These are phyloP conservation scores for Scopulariopsis brevicaulis DNA, from an alignment of 2,329 filamentous ascomycete genomes.

Conservation along the genomic window DNA sequence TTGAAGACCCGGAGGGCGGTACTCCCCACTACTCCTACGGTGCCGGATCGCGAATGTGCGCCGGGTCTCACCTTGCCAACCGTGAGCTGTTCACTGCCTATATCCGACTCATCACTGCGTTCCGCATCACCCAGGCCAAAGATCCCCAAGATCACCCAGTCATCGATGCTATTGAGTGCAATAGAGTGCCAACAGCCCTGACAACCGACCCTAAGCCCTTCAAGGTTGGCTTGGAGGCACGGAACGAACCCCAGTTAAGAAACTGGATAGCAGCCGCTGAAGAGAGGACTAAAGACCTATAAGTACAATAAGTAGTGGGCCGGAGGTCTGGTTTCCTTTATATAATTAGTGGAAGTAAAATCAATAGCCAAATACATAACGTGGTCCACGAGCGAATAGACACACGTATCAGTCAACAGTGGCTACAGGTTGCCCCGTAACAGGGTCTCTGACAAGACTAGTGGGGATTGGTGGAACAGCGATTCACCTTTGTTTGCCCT, in stretches of 20 bases:
- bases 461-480: too few species aligned
- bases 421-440: too few species aligned
- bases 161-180: slow-evolving; percentile 46
- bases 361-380: too few species aligned
- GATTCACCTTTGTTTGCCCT: too few species aligned
- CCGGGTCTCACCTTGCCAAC: slow-evolving; percentile 51
- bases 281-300: slow-evolving; percentile 35
- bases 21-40: slow-evolving; percentile 53
- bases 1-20: slow-evolving; percentile 41
- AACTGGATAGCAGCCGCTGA: slow-evolving; percentile 42
- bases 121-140: slow-evolving; percentile 37
- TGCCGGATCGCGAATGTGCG: slow-evolving; percentile 52
- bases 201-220: slow-evolving; percentile 53
- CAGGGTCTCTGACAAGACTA: too few species aligned
- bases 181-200: slow-evolving; percentile 41
- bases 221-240: slow-evolving; percentile 41
- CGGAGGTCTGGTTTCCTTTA: too few species aligned
- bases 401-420: too few species aligned
- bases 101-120: slow-evolving; percentile 45
- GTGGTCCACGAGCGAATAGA: too few species aligned
- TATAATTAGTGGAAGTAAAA: too few species aligned
- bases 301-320: slow-evolving; percentile 6
- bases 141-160: slow-evolving; percentile 35
- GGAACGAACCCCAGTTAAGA: slow-evolving; percentile 31
- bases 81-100: slow-evolving; percentile 51